Conservation (phyloP, 495 filamentous ascomycete species). For the Trypethelium eluteriae region DNA sequence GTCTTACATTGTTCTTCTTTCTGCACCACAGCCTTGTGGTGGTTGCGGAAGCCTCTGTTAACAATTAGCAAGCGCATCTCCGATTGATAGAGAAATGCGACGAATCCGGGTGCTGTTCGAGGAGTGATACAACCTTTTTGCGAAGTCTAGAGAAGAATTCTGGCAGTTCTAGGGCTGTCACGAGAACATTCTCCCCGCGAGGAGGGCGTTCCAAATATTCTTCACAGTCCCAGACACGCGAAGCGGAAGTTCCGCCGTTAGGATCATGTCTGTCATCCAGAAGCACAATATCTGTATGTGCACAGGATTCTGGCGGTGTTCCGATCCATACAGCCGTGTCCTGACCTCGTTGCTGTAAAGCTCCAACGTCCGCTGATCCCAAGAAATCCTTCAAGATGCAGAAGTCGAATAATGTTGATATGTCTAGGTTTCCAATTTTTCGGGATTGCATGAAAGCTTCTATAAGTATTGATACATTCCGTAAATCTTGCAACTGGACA, state of each 20-base stretch:
- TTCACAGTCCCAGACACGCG: constrained; percentile 13
- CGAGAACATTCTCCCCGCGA: constrained; percentile 1
- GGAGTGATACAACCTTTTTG: background rate
- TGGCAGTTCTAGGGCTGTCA: background rate
- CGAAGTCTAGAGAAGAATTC: constrained; percentile 15
- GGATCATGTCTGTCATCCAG: constrained; percentile 11
- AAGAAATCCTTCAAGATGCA: background rate
- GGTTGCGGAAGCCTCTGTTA: background rate
- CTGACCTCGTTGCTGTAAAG: background rate
- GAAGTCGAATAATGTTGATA: background rate
- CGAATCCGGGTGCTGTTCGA: background rate
- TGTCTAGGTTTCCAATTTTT: background rate
- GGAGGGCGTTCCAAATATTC: constrained; percentile 6
- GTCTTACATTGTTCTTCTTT: constrained; percentile 15
- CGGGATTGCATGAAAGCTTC: background rate
- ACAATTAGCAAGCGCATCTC: background rate
- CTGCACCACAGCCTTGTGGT: constrained; percentile 8
- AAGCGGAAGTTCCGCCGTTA: background rate
- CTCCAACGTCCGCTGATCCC: background rate
- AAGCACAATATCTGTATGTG: background rate
- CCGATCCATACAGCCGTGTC: too few species aligned
- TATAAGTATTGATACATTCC: background rate
- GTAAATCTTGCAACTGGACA: background rate
- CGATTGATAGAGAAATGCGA: background rate
- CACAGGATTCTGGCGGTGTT: background rate